Conservation (phyloP, 768 basidiomycete species). For the Sarcodon sp. region DNA sequence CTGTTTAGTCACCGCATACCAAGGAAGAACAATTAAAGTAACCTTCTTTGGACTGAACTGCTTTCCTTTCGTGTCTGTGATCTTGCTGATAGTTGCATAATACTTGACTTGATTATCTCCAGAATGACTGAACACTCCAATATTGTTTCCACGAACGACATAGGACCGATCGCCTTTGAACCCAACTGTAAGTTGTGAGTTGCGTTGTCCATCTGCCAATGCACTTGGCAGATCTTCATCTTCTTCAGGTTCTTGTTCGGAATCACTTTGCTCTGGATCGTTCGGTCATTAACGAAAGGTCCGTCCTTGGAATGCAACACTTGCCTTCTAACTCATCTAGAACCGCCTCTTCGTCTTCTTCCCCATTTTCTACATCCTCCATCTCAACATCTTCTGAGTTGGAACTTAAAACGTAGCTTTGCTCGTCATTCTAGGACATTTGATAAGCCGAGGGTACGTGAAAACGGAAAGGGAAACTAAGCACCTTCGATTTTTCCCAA, state of each 20-base stretch:
- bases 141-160: conserved; percentile 84
- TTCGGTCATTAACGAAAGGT: neutral
- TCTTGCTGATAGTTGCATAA: conserved; percentile 74
- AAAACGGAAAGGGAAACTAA: conserved; percentile 3
- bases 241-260: conserved; percentile 17
- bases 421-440: conserved; percentile 59
- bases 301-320: conserved; percentile 4
- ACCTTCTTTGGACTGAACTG: conserved; percentile 82
- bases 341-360: conserved; percentile 68
- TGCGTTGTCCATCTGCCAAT: conserved; percentile 46
- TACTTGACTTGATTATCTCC: conserved; percentile 61
- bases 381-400: conserved; percentile 81
- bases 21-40: conserved; percentile 9
- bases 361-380: conserved; percentile 65
- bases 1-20: conserved; percentile 3
- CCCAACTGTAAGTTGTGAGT: conserved; percentile 85
- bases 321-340: conserved; percentile 55
- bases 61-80: conserved; percentile 70
- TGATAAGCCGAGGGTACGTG: neutral
- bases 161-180: conserved; percentile 94
- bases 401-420: conserved; percentile 67
- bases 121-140: conserved; percentile 79
- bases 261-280: conserved; percentile 13
- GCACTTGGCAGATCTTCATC: conserved; percentile 27
- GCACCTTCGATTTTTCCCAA: conserved; percentile 75